Percentiles rank a stretch among this genome's conserved stretches.
These are phyloP conservation scores for Phytophthora parvispora DNA, from an alignment of 352 stramenopile genomes.

Conservation along the genomic window DNA sequence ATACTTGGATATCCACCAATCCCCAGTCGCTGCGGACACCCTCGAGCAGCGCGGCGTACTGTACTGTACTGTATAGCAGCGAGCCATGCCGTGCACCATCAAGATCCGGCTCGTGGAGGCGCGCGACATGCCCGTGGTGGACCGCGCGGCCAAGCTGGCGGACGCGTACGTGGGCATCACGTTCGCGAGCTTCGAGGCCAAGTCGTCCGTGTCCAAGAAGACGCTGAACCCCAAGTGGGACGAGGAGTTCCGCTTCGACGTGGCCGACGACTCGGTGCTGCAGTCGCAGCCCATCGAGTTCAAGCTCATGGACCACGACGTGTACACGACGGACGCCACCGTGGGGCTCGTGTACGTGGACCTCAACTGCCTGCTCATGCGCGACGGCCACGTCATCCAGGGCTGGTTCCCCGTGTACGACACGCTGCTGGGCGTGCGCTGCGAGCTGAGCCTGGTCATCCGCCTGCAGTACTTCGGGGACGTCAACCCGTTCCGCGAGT, in stretches of 20 bases:
- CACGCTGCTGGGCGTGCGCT: slow-evolving; percentile 96
- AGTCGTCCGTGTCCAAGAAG: slow-evolving; percentile 93
- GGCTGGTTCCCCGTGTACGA: slow-evolving; percentile 99
- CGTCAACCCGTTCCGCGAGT: slow-evolving; percentile 98
- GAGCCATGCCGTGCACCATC: slow-evolving; percentile 89
- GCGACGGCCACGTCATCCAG: slow-evolving; percentile 92
- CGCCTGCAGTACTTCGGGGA: slow-evolving; percentile 98
- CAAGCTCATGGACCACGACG: slow-evolving; percentile 96
- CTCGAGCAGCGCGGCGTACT: too few relatives aligned
- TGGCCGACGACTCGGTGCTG: slow-evolving; percentile 98
- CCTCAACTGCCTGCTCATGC: slow-evolving; percentile 98
- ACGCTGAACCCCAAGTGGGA: slow-evolving; percentile 98
- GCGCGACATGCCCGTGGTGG: slow-evolving; percentile 88
- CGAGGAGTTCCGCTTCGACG: slow-evolving; percentile 99
- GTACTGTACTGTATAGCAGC: too few relatives aligned
- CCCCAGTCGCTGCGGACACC: too few relatives aligned
- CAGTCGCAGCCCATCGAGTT: slow-evolving; percentile 99
- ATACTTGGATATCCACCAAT: background rate
- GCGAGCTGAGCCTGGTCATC: slow-evolving; percentile 96
- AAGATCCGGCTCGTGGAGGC: slow-evolving; percentile 93
- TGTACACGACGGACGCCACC: slow-evolving; percentile 94
- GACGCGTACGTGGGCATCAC: slow-evolving; percentile 92
- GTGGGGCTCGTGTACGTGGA: slow-evolving; percentile 99
- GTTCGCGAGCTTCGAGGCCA: slow-evolving; percentile 89
- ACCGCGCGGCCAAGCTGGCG: slow-evolving; percentile 85